Evolutionary conservation across 306 rosid species (phyloP), one percentile per base, ranked within the genome.

Genomic region (Malus asiatica): DNA sequence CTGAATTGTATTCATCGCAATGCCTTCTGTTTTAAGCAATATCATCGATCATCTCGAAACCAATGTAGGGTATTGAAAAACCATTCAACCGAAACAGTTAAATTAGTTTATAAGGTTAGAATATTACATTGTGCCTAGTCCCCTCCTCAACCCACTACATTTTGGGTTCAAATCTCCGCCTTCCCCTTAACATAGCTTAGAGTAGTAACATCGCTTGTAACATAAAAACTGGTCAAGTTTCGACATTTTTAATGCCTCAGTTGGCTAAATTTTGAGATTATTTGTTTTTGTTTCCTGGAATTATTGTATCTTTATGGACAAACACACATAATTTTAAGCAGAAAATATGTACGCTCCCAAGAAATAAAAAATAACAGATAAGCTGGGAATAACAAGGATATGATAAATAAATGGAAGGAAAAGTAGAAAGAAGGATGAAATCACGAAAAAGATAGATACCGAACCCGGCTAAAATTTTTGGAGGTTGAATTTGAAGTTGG

Each of bases 91-190:
- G 8, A 66, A 73, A 16, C 23, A 82, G 61, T 60, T 19, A 78
- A 72, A 16, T 48, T 27, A 32, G 69, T 15, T 48, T 48, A 48
- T 48, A 48, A 48, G 0, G 7, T 8, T n/a, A 61, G 19, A 61
- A 25, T 68, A 64, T 74, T 90, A 95, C 98, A 82, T 92, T 95
- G 92, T 95, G 98, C 76, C 98, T 86, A 11, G 98, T 92, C 63
- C 92, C 8, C 8, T 6, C 8, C 2, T 35, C 40, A 35, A 35
- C 40, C 38, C 8, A 33, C 0, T 33, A 7, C 8, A 7, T 33
- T 33, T 33, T 2, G 40, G 2, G 40, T 35, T 35, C 8, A 6
- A 35, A 35, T 2, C 8, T 35, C 8, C 8, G 40, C 2, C 40
- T 1, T 35, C 8, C 40, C 8, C 2, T 1, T 35, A 35, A 35